Conservation (phyloP, 371 early-diverging fungal species). For the Coemansia sp. region DNA sequence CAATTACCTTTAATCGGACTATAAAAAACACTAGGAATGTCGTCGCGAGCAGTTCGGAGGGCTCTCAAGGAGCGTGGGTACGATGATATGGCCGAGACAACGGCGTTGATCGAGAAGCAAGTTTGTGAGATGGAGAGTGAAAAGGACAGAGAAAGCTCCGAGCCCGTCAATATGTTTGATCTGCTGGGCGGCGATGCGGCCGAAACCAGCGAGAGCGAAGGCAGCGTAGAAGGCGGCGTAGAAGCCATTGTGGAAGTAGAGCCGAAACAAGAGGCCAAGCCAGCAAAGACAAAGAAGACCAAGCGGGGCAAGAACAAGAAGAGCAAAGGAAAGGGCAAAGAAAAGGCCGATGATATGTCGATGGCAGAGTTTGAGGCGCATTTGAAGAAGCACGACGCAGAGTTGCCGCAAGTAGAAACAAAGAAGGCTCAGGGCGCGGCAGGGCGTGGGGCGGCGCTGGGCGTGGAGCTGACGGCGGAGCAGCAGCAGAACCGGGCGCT, state of each 20-base stretch:
- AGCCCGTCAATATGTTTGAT: constrained; percentile 66
- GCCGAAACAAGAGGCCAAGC: constrained; percentile 28
- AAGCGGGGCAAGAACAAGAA: constrained; percentile 55
- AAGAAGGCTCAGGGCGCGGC: not conserved
- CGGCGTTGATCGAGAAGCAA: constrained; percentile 24
- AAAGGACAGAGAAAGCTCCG: constrained; percentile 40
- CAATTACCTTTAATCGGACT: not conserved
- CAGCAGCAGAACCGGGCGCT: constrained; percentile 55
- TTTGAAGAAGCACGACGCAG: constrained; percentile 11
- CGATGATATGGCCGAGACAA: constrained; percentile 46
- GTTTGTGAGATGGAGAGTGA: constrained; percentile 5
- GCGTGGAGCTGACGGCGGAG: constrained; percentile 22
- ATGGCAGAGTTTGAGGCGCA: constrained; percentile 47
- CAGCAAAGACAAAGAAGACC: no score
- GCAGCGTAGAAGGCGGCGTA: not conserved
- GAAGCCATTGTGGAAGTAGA: not conserved
- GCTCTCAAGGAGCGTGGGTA: constrained; percentile 51
- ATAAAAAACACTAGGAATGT: constrained; percentile 27
- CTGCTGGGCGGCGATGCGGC: constrained; percentile 55
- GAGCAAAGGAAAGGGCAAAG: constrained; percentile 56
- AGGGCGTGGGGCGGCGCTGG: constrained; percentile 26
- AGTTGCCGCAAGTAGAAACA: not conserved
- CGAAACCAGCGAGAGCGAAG: constrained; percentile 38
- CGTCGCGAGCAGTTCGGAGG: constrained; percentile 49
- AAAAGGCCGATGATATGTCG: constrained; percentile 25